Evolutionary conservation across 768 basidiomycete species (phyloP).

Genomic region (Tylopilus rubrobrunneus): DNA sequence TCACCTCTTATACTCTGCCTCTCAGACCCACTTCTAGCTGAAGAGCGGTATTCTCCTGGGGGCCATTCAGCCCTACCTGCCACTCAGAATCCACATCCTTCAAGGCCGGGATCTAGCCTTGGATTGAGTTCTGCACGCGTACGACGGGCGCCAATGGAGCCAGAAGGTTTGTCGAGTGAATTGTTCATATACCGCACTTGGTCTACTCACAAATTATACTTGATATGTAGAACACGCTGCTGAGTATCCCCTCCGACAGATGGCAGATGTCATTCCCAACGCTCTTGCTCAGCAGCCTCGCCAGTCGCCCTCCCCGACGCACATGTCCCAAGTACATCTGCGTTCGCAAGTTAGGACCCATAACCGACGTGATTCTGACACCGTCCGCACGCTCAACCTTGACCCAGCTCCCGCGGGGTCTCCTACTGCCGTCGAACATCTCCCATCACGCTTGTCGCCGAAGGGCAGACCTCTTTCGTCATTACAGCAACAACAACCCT

Average conservation of each 20-base stretch:
- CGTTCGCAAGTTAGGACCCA: constrained; percentile 41
- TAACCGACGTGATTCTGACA: constrained; percentile 73
- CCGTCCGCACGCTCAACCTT: constrained; percentile 50
- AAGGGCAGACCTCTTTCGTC: constrained; percentile 23
- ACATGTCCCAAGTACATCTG: constrained; percentile 30
- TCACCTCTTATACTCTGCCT: constrained; percentile 25
- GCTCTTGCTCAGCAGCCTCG: constrained; percentile 33
- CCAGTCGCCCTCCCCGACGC: constrained; percentile 53
- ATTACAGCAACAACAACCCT: constrained; percentile 26
- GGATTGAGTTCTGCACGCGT: constrained; percentile 37
- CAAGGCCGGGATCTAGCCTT: constrained; percentile 44
- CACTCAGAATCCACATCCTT: constrained; percentile 23
- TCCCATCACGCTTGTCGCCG: constrained; percentile 29
- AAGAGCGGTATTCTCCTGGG: constrained; percentile 26
- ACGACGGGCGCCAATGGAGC: constrained; percentile 42
- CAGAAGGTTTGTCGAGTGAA: constrained; percentile 33
- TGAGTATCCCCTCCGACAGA: constrained; percentile 23
- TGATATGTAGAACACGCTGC: constrained; percentile 22
- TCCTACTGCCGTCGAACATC: constrained; percentile 52
- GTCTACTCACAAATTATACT: constrained; percentile 8
- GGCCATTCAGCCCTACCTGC: constrained; percentile 11
- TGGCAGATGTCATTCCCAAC: constrained; percentile 9
- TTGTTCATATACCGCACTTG: constrained; percentile 3
- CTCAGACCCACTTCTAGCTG: constrained; percentile 21
- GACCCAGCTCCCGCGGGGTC: constrained; percentile 39